These are phyloP conservation scores for Capsella bursapastoris DNA, from an alignment of 345 rosid genomes.

Conservation along the genomic window DNA sequence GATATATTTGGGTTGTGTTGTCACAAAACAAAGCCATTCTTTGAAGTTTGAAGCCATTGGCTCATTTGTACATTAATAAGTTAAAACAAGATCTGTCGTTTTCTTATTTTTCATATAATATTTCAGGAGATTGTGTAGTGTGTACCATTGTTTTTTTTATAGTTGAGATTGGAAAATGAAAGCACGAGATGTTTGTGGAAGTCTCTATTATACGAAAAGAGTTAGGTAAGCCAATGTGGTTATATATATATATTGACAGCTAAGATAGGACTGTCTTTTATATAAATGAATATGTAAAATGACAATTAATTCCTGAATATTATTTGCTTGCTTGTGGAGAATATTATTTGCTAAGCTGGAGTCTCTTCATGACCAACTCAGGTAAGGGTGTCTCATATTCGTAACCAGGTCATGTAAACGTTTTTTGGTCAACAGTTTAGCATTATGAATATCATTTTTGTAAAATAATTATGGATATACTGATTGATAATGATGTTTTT, in stretches of 20 bases:
- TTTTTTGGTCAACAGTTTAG: not conserved
- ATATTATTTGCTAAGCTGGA: conserved; percentile 7
- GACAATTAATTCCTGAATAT: not conserved
- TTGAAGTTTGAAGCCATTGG: conserved; percentile 15
- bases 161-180: conserved; percentile 35
- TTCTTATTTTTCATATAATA: not conserved
- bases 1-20: conserved; percentile 12
- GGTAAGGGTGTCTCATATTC: not conserved
- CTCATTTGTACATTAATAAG: conserved; percentile 1
- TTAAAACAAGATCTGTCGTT: conserved; percentile 27
- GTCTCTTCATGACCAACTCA: conserved; percentile 6
- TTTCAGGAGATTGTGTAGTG: not conserved
- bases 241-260: conserved; percentile 7
- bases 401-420: not conserved
- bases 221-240: conserved; percentile 25
- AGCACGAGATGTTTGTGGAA: conserved; percentile 7
- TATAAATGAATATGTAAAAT: not conserved
- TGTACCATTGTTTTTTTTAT: not conserved
- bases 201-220: not conserved
- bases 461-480: too few species aligned
- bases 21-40: not conserved
- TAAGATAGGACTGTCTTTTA: conserved; percentile 28
- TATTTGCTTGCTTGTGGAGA: conserved; percentile 3
- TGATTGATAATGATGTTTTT: too few species aligned
- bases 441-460: not conserved